Base-by-base conservation (phyloP, 352 stramenopile species). In the Globisporangium okanoganense region DNA sequence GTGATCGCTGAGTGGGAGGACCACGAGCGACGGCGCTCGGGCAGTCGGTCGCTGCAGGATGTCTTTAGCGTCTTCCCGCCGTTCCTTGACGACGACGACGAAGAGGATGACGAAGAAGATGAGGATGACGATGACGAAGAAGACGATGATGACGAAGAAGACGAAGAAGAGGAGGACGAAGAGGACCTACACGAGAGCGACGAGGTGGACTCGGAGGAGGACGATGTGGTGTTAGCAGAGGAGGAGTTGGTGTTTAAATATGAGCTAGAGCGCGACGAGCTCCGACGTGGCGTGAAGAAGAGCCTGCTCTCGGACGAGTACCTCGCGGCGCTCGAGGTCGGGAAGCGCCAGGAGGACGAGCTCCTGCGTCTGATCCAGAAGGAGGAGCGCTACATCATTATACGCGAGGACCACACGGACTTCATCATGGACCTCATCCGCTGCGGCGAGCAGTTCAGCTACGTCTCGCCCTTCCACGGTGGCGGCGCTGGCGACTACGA, bases 381-480 rank as follows among this genome's bases (percentile, higher is more conserved):
- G 59, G 82, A 92, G 50, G 82, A 92, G 66, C 79, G 82, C 57
- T 92, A 83, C 72, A 90, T 92, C 69, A 87, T 92, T 76, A 88
- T 92, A 73, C 76, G 79, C 53, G 82, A 92, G 47, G 78, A 90
- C 52, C 82, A 92, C 67, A 80, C 78, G 31, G 78, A 90, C 36
- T 90, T 92, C 52, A 90, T 92, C 65, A 87, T 88, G 69, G 76
- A 92, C 65, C 53, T 92, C 48, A 90, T 92, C 31, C 80, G 82
- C 56, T 92, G 80, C 56, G 82, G 82, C 41, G 78, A 88, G 60
- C 80, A 89, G 65, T 88, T 92, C 61, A 88, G 74, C 69, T 87
- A 87, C 63, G 60, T 87, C 14, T 76, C 75, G 24, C 65, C 78
- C 3, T 77, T 84, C 48, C 73, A 58, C 20, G 59, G 72, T 33